phyloP scores from a whole-genome alignment of 768 basidiomycete species.

The Tremella fuciformis region DNA sequence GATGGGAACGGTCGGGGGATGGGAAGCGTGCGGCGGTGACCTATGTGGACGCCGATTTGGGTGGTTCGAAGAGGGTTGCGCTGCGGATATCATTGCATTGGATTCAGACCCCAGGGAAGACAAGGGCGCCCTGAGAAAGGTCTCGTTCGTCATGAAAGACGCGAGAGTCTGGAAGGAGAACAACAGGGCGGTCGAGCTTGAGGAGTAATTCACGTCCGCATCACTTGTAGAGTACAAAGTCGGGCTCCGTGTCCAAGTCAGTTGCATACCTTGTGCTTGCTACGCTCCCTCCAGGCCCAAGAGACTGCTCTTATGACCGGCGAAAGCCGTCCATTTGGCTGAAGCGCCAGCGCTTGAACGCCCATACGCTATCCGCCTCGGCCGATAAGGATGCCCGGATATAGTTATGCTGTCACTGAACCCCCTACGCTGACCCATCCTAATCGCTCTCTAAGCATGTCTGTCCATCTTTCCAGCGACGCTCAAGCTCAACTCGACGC shows the following conservation, averaged over 20 bases:
- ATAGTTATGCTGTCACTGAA: background rate
- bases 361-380: no score
- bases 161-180: slow-evolving; percentile 18
- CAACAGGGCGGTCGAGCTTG: slow-evolving; percentile 11
- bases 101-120: slow-evolving; percentile 22
- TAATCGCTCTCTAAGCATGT: slow-evolving; percentile 8
- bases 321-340: no score
- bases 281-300: no score
- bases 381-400: no score
- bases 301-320: no score
- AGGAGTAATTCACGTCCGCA: no score
- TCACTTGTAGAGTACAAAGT: no score
- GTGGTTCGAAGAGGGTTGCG: slow-evolving; percentile 25
- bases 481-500: slow-evolving; percentile 6
- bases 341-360: no score
- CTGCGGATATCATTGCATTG: slow-evolving; percentile 25
- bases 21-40: slow-evolving; percentile 31
- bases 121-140: slow-evolving; percentile 13
- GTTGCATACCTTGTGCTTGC: no score
- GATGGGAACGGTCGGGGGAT: slow-evolving; percentile 20
- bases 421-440: background rate
- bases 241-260: no score
- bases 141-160: slow-evolving; percentile 29
- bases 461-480: background rate
- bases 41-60: slow-evolving; percentile 24